phyloP scores from a whole-genome alignment of 2,329 filamentous ascomycete species.

The Sporothrix schenckii region DNA sequence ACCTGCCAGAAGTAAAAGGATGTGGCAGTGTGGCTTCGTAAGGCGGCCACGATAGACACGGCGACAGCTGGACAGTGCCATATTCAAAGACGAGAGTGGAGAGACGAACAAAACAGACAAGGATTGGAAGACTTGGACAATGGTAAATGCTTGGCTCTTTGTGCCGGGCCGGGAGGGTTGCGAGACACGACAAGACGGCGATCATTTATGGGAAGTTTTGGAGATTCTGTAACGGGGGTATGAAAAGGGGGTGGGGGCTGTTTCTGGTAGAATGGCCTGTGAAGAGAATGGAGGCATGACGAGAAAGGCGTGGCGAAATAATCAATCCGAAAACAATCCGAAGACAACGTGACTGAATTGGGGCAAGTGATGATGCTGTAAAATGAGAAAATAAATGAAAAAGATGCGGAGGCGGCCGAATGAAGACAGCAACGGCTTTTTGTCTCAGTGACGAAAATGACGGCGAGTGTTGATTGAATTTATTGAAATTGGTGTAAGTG shows the following conservation, averaged over 20 bases:
- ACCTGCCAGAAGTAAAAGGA: not conserved
- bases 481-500: not conserved
- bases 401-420: not conserved
- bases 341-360: not conserved
- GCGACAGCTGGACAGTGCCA: not conserved
- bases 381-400: not conserved
- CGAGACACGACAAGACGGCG: constrained; percentile 24
- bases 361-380: not conserved
- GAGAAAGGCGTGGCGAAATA: not conserved
- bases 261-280: constrained; percentile 8
- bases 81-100: no score
- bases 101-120: not conserved
- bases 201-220: constrained; percentile 26
- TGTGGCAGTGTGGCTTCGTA: not conserved
- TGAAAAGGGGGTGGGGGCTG: not conserved
- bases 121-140: not conserved
- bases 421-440: not conserved
- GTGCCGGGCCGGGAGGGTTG: constrained; percentile 20
- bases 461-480: not conserved
- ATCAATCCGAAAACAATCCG: not conserved
- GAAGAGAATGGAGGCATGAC: not conserved
- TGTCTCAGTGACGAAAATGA: not conserved
- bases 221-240: constrained; percentile 10
- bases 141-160: not conserved
- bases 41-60: not conserved